Percentiles rank a stretch among this genome's conserved stretches.
Evolutionary conservation across 345 rosid genomes (phyloP).

Genomic region (Eucalyptus grandis): DNA sequence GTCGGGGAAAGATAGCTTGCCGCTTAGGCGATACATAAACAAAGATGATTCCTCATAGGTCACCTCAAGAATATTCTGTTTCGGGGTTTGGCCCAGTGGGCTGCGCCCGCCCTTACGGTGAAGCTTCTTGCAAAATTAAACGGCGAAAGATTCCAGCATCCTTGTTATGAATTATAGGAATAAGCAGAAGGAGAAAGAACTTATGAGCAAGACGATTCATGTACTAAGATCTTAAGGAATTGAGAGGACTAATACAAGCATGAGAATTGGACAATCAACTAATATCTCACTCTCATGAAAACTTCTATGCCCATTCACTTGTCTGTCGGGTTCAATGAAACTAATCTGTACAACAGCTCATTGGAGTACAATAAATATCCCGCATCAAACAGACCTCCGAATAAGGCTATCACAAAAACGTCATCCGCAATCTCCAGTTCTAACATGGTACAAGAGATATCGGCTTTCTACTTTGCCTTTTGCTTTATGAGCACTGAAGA

Average conservation of each 20-base stretch:
- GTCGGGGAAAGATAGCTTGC: not conserved
- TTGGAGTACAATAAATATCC: not conserved
- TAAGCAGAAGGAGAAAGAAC: not conserved
- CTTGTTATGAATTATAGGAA: not conserved
- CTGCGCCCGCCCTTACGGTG: not conserved
- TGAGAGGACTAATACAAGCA: not conserved
- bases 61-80: not conserved
- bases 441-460: not conserved
- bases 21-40: not conserved
- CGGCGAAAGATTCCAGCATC: not conserved
- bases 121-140: not conserved
- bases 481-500: not conserved
- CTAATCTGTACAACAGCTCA: not conserved
- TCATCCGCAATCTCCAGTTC: not conserved
- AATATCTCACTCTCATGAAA: not conserved
- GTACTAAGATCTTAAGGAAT: not conserved
- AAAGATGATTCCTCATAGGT: not conserved
- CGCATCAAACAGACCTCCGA: not conserved
- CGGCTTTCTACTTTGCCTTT: not conserved
- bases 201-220: not conserved
- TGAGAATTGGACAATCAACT: not conserved
- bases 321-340: not conserved
- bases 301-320: not conserved
- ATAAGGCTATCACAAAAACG: not conserved
- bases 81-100: not conserved